Evolutionary conservation across 805 yeast genomes (phyloP), one percentile per base, ranked within the genome.

Genomic region (Komagataella mondaviorum): DNA sequence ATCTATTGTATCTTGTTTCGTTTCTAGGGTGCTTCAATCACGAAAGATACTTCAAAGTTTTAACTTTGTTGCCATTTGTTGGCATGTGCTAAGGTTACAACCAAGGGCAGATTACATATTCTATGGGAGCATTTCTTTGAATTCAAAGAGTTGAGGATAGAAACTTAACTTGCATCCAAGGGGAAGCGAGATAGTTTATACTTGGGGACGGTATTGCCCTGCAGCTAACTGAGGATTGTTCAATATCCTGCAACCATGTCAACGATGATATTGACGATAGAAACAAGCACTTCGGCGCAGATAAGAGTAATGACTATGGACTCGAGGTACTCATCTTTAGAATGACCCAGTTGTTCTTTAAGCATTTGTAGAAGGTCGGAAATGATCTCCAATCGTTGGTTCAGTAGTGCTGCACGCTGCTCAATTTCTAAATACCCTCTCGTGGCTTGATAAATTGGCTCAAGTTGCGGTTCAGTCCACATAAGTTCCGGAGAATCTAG

Each of bases 401-500:
- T 93, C 51, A 93, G 70, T 52, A 93, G 70, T 23, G 89, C 83
- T 0, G 91, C 98, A 48, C 99, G 72, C 67, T 91, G 98, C 63
- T 90, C 90, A 59, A 93, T 93, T 62, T 93, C 99, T 55, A 93
- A 67, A 65, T 91, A 91, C 0, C 97, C 96, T 64, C 98, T 79
- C 2, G 96, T 89, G 0, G 98, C 97, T 65, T 90, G 97, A 67
- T 93, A 93, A 51, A 91, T 89, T 1, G 99, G 99, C 63, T 93
- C 99, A 55, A 93, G 72, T 61, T 90, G 96, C 1, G 99, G 99
- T 64, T 93, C 98, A 0, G 97, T 81, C 99, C 99, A 93, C 96
- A 93, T 89, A 53, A 93, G 78, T 65, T 93, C 99, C 1, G 99
- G 99, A 1, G 96, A 87, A 64, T 93, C 99, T 55, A 93, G 71